Base-by-base conservation (phyloP, 306 rosid species). In the Notholithocarpus densiflorus region DNA sequence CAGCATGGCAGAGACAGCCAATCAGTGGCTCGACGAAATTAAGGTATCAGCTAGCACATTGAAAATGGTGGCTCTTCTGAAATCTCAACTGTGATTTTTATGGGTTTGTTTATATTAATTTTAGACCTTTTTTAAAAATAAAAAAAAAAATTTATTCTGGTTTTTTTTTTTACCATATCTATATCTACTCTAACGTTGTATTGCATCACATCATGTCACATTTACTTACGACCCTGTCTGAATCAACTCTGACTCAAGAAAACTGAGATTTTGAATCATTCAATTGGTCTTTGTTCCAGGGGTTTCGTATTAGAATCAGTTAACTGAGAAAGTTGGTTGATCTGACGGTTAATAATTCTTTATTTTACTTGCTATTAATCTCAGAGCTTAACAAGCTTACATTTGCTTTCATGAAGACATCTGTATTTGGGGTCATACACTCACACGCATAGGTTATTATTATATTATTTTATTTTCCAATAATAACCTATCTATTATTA, bases 1-100 rank as follows among this genome's bases (percentile, higher is more conserved):
- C 90, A 84, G 80, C 86, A 87, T 89, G 93, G 90, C 87, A 79
- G 82, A 61, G 76, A 65, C 56, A 88, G 68, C 98, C 97, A 95
- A 90, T 95, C 92, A 89, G 81, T 82, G 64, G 79, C 92, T 95
- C 97, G 97, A 90, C 79, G 91, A 89, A 79, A 87, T 93, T 95
- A 95, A 95, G 99, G 99, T 85, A 86, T 92, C 91, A 84, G 82
- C 55, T 91, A 85, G 81, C 34, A 15, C 23, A 27, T 6, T 6
- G 37, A 55, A 34, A 71, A 23, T 32, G 57, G 24, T 5, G 57
- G 56, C 4, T 21, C 51, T 40, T 8, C 45, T 40, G 12, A 29
- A 29, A 8, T 66, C 48, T 31, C 23, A 7, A 18, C 51, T 9
- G 23, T 66, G 17, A 10, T 5, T 4, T 32, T 19, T 17, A 40